phyloP scores from a whole-genome alignment of 768 basidiomycete species.

The Podaxis sp. region DNA sequence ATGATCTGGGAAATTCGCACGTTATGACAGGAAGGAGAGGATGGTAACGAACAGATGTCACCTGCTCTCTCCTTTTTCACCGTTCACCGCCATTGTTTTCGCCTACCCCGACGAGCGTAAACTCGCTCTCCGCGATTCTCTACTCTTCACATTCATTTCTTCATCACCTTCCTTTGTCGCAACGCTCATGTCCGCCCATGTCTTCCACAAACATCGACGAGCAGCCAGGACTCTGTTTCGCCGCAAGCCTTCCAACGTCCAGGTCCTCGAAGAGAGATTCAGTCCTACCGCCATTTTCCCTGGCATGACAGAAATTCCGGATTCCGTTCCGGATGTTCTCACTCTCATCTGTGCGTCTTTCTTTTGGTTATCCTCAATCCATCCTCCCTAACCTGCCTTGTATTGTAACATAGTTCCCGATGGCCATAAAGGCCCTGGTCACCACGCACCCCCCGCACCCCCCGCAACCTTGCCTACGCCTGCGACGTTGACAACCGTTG shows the following conservation, averaged over 20 bases:
- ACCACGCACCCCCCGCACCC: not conserved
- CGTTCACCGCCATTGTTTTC: not conserved
- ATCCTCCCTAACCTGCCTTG: not conserved
- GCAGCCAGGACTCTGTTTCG: conserved; percentile 3
- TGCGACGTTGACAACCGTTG: not conserved
- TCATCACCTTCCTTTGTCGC: conserved; percentile 5
- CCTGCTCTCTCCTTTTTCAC: not conserved
- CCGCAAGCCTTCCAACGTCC: conserved; percentile 5
- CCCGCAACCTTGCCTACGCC: not conserved
- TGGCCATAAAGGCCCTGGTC: not conserved
- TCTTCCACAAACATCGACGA: not conserved
- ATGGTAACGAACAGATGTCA: conserved; percentile 1
- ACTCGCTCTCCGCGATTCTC: not conserved
- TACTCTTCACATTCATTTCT: conserved; percentile 10
- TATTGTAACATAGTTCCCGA: not conserved
- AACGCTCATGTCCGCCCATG: conserved; percentile 10
- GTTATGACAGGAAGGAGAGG: not conserved
- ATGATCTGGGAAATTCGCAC: not conserved
- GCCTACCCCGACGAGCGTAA: not conserved
- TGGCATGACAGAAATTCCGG: not conserved
- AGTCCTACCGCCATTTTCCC: conserved; percentile 13
- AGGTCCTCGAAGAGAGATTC: conserved; percentile 14
- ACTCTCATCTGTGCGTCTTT: not conserved
- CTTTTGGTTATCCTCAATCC: not conserved
- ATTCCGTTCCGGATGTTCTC: not conserved